phyloP scores from a whole-genome alignment of 108 stramenopile genomes.

The Nitzschia sp. region DNA sequence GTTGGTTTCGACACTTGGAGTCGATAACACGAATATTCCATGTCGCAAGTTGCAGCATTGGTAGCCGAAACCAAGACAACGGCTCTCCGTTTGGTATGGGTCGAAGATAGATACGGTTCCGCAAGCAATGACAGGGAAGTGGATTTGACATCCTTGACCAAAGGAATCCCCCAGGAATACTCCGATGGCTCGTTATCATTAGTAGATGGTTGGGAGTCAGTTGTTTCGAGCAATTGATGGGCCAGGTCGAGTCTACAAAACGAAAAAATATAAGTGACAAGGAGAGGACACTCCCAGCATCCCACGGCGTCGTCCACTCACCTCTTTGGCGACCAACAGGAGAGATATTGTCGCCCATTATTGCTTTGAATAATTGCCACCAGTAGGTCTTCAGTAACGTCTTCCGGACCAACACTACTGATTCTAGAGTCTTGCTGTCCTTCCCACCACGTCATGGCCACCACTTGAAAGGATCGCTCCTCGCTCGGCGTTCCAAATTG shows the following conservation, averaged over 20 bases:
- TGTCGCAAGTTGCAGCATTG: conserved; percentile 13
- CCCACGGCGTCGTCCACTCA: conserved; percentile 1
- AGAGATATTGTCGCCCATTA: conserved; percentile 38
- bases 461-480: conserved; percentile 38
- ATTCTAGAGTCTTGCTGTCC: not conserved
- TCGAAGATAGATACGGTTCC: conserved; percentile 12
- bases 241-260: conserved; percentile 26
- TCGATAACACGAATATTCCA: conserved; percentile 10
- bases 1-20: conserved; percentile 24
- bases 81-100: conserved; percentile 13
- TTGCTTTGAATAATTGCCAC: conserved; percentile 32
- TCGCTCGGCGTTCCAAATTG: conserved; percentile 35
- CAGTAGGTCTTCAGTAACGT: conserved; percentile 31
- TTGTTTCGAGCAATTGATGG: conserved; percentile 32
- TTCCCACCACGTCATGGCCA: conserved; percentile 52
- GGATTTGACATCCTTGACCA: conserved; percentile 21
- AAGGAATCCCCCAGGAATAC: conserved; percentile 31
- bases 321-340: conserved; percentile 46
- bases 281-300: not conserved
- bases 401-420: not conserved
- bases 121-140: conserved; percentile 20
- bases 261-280: not conserved
- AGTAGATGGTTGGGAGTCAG: conserved; percentile 2
- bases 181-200: conserved; percentile 18
- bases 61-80: conserved; percentile 20